Conservation (phyloP, 2,329 filamentous ascomycete genomes). For the Aspergillus sojae region DNA sequence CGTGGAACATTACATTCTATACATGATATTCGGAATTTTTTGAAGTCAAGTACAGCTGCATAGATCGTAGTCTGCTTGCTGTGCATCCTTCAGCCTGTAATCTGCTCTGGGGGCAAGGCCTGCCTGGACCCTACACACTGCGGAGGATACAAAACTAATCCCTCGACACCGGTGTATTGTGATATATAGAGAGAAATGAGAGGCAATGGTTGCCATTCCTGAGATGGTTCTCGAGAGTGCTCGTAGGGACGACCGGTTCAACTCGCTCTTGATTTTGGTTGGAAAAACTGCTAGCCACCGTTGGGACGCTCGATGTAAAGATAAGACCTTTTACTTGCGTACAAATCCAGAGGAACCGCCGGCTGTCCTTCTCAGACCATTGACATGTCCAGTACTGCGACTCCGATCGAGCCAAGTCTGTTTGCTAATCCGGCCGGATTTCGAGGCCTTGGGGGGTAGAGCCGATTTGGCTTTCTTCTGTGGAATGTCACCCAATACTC, state of each 20-base stretch:
- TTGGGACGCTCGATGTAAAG: not conserved
- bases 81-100: not conserved
- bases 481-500: constrained; percentile 46
- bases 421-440: constrained; percentile 38
- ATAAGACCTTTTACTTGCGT: constrained; percentile 27
- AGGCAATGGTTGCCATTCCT: not conserved
- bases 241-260: not conserved
- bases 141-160: not conserved
- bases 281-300: not conserved
- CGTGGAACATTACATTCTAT: not conserved
- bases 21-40: not conserved
- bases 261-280: not conserved
- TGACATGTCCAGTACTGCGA: constrained; percentile 34
- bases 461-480: constrained; percentile 42
- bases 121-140: not conserved
- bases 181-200: not conserved
- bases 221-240: not conserved
- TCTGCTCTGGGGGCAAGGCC: not conserved
- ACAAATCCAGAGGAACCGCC: constrained; percentile 42
- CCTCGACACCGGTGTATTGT: not conserved
- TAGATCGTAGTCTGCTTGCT: not conserved
- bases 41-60: not conserved
- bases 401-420: constrained; percentile 44
- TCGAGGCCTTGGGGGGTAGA: constrained; percentile 50
- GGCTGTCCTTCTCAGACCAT: constrained; percentile 41